phyloP scores from a whole-genome alignment of 805 yeast genomes.

The Saccharomyces eubayanus region DNA sequence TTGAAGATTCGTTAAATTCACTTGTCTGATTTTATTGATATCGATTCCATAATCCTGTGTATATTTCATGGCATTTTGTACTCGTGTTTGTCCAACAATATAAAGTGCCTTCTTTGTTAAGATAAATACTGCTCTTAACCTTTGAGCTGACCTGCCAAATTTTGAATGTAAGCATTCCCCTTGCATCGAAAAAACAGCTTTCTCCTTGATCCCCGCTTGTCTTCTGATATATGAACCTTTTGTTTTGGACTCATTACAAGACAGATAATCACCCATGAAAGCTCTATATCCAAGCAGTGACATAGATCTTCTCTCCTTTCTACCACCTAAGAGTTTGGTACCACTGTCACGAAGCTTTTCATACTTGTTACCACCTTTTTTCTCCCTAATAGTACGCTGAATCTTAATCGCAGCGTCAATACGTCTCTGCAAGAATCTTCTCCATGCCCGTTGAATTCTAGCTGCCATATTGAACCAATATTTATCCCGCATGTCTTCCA shows the following conservation, averaged over 20 bases:
- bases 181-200: conserved; percentile 65
- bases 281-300: conserved; percentile 82
- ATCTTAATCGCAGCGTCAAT: conserved; percentile 77
- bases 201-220: conserved; percentile 61
- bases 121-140: conserved; percentile 65
- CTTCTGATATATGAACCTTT: conserved; percentile 68
- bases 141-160: conserved; percentile 84
- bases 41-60: conserved; percentile 58
- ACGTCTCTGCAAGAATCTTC: conserved; percentile 70
- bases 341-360: conserved; percentile 85
- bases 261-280: conserved; percentile 89
- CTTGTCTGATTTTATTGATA: conserved; percentile 47
- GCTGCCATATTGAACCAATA: conserved; percentile 99
- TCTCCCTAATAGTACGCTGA: conserved; percentile 76
- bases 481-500: conserved; percentile 92
- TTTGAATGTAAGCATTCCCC: conserved; percentile 79
- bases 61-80: conserved; percentile 52
- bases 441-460: conserved; percentile 93
- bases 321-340: conserved; percentile 53
- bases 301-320: conserved; percentile 85
- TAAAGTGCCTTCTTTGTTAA: conserved; percentile 56
- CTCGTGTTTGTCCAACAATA: conserved; percentile 63
- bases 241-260: conserved; percentile 68
- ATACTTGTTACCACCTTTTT: conserved; percentile 70
- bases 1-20: conserved; percentile 65